These are phyloP conservation scores for Aspergillus cavernicola DNA, from an alignment of 495 filamentous ascomycete species.

Conservation along the genomic window DNA sequence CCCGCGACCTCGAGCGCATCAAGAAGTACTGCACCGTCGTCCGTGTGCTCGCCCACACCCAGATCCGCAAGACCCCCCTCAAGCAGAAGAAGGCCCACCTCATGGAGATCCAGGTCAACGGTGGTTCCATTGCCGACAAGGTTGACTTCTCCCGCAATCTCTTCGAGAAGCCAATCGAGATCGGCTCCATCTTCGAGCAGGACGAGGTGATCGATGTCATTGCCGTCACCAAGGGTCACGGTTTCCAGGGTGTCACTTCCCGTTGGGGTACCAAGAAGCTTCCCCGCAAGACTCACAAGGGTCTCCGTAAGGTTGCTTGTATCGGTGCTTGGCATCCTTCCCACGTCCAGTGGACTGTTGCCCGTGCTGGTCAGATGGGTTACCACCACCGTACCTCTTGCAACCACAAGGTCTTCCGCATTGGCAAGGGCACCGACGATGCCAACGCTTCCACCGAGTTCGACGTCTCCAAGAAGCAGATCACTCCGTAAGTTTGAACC, in stretches of 20 bases:
- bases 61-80: conserved; percentile 97
- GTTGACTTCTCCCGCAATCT: conserved; percentile 89
- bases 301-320: conserved; percentile 99
- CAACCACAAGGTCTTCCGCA: conserved; percentile 99
- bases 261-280: conserved; percentile 99
- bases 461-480: conserved; percentile 98
- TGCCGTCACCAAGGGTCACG: conserved; percentile 99
- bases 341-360: conserved; percentile 99
- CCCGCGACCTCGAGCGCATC: conserved; percentile 97
- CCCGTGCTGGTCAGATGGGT: conserved; percentile 98
- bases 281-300: conserved; percentile 99
- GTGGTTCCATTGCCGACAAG: conserved; percentile 91
- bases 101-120: conserved; percentile 99
- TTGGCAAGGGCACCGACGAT: conserved; percentile 85
- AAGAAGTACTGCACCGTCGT: conserved; percentile 99
- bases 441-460: conserved; percentile 92
- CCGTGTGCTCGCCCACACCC: conserved; percentile 97
- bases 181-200: conserved; percentile 96
- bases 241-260: conserved; percentile 93
- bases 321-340: conserved; percentile 99
- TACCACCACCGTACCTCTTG: conserved; percentile 99
- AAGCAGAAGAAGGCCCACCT: conserved; percentile 99
- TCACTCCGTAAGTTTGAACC: conserved; percentile 82
- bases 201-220: conserved; percentile 99
- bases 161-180: conserved; percentile 96